These are phyloP conservation scores for Mycena rosella DNA, from an alignment of 768 basidiomycete genomes.

Conservation along the genomic window DNA sequence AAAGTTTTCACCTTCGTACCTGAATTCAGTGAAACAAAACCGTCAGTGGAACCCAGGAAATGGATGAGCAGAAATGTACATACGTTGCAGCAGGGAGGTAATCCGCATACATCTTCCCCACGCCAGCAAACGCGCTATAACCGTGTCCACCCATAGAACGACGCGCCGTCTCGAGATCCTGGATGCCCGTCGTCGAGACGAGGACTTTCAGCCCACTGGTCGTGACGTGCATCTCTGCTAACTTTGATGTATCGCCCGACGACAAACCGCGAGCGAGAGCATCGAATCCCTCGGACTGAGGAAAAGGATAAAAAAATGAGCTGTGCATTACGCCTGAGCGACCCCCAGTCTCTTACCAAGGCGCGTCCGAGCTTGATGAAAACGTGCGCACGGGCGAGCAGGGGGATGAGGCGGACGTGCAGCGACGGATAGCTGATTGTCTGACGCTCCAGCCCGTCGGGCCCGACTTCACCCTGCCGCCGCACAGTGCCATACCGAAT, in stretches of 20 bases:
- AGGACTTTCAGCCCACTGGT: conserved; percentile 79
- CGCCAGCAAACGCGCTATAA: conserved; percentile 75
- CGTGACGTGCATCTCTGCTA: conserved; percentile 80
- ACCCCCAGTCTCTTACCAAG: conserved; percentile 57
- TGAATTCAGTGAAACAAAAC: conserved; percentile 37
- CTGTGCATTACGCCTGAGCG: too few relatives aligned
- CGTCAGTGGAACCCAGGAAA: neutral
- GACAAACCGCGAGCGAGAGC: conserved; percentile 62
- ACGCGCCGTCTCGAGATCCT: conserved; percentile 74
- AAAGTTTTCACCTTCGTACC: conserved; percentile 86
- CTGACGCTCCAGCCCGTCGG: conserved; percentile 71
- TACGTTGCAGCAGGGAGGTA: conserved; percentile 76
- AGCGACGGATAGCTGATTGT: conserved; percentile 81
- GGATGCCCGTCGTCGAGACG: conserved; percentile 62
- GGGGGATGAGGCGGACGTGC: conserved; percentile 78
- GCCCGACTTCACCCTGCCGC: conserved; percentile 69
- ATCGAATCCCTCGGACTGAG: conserved; percentile 67
- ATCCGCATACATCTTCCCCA: conserved; percentile 75
- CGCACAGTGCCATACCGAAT: conserved; percentile 82
- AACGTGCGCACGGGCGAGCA: conserved; percentile 76
- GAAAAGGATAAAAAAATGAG: too few relatives aligned
- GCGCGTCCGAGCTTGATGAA: conserved; percentile 74
- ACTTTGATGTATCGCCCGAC: conserved; percentile 67
- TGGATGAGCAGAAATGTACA: conserved; percentile 31
- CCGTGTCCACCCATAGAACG: conserved; percentile 85